These are phyloP conservation scores for Tricholoma sp. DNA, from an alignment of 768 basidiomycete species.

Conservation along the genomic window DNA sequence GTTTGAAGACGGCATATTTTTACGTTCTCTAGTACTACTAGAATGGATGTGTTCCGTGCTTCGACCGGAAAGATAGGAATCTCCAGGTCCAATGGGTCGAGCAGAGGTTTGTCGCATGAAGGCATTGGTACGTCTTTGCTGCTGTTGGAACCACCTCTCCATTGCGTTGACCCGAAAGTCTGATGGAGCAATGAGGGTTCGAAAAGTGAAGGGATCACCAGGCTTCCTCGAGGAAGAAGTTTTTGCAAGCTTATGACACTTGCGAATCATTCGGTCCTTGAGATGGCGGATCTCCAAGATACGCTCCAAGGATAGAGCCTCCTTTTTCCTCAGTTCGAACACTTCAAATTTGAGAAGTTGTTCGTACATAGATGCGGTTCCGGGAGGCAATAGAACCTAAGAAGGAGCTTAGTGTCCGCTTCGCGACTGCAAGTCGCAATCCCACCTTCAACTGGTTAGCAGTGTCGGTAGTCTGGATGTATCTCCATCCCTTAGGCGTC, in stretches of 20 bases:
- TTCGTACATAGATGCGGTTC: conserved; percentile 60
- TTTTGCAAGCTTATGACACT: conserved; percentile 62
- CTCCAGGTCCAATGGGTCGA: conserved; percentile 7
- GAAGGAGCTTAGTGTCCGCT: conserved; percentile 1
- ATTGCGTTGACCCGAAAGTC: conserved; percentile 77
- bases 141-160: conserved; percentile 68
- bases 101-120: conserved; percentile 12
- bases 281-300: conserved; percentile 70
- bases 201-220: conserved; percentile 45
- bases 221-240: conserved; percentile 30
- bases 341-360: conserved; percentile 60
- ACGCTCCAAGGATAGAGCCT: conserved; percentile 57
- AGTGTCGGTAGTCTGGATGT: conserved; percentile 72
- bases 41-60: not conserved
- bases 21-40: not conserved
- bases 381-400: conserved; percentile 65
- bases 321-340: conserved; percentile 54
- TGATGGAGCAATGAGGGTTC: conserved; percentile 60
- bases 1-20: not conserved
- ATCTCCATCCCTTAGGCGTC: conserved; percentile 58
- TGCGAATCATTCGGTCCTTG: conserved; percentile 80
- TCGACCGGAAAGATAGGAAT: not conserved
- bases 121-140: conserved; percentile 38
- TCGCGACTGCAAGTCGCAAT: conserved; percentile 2
- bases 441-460: conserved; percentile 67